Percentiles rank a stretch among this genome's conserved stretches.
phyloP scores from a whole-genome alignment of 768 basidiomycete genomes.

The Lactifluus subvellereus region DNA sequence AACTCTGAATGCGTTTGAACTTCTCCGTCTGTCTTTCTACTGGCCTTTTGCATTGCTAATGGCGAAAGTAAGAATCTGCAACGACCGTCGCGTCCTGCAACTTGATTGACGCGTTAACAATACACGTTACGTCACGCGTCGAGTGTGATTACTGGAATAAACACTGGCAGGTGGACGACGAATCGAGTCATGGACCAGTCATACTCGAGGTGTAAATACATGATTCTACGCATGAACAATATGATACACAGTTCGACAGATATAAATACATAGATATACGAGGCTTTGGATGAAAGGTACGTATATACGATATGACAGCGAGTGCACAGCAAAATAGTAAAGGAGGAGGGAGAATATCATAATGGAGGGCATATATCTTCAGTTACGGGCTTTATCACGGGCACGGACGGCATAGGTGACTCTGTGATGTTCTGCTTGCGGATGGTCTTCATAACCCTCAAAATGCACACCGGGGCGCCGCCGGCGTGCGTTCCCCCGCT shows the following conservation, averaged over 20 bases:
- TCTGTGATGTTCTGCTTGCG: conserved; percentile 22
- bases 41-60: conserved; percentile 20
- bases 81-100: conserved; percentile 1
- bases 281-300: not conserved
- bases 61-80: not conserved
- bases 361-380: conserved; percentile 1
- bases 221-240: conserved; percentile 9
- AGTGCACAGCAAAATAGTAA: not conserved
- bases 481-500: conserved; percentile 30
- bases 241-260: conserved; percentile 18
- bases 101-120: not conserved
- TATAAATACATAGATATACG: conserved; percentile 21
- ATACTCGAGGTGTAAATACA: not conserved
- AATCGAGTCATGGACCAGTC: no score
- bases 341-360: not conserved
- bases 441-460: conserved; percentile 30
- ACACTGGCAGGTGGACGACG: no score
- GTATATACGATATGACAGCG: conserved; percentile 17
- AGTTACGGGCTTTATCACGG: conserved; percentile 10
- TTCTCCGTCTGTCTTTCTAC: conserved; percentile 15
- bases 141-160: not conserved
- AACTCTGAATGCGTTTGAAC: conserved; percentile 30
- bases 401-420: conserved; percentile 17
- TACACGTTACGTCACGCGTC: conserved; percentile 14
- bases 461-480: conserved; percentile 34